Conservation (phyloP, 2,329 filamentous ascomycete genomes). For the Aspergillus versicolor region DNA sequence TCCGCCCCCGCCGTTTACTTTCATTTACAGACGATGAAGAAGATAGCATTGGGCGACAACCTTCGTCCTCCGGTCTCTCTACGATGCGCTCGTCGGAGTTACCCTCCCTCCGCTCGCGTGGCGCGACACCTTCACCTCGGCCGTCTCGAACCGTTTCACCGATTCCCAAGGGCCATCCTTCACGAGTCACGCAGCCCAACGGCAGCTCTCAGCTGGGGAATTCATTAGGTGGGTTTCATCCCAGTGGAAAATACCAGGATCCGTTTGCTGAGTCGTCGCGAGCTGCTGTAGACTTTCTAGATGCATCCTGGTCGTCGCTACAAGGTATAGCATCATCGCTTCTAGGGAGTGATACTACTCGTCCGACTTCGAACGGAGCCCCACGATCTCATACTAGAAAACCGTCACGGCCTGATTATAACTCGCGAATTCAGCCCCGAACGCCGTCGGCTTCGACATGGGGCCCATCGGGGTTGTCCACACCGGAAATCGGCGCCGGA, state of each 20-base stretch:
- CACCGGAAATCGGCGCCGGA: conserved; percentile 35
- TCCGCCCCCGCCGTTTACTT: conserved; percentile 46
- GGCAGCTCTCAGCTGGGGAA: conserved; percentile 23
- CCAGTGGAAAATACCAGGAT: conserved; percentile 22
- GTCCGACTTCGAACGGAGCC: conserved; percentile 26
- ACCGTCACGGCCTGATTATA: conserved; percentile 36
- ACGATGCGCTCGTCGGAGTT: conserved; percentile 28
- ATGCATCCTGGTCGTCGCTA: conserved; percentile 50
- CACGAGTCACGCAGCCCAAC: conserved; percentile 29
- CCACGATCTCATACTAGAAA: conserved; percentile 33
- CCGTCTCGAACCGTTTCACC: conserved; percentile 38
- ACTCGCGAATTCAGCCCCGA: conserved; percentile 26
- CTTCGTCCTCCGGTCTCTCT: conserved; percentile 27
- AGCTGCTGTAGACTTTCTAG: conserved; percentile 39
- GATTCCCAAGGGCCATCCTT: conserved; percentile 39
- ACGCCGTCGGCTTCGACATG: conserved; percentile 32
- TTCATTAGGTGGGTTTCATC: conserved; percentile 26
- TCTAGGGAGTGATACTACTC: conserved; percentile 41
- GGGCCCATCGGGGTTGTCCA: conserved; percentile 40
- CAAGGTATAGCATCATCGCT: conserved; percentile 50
- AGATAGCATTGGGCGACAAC: conserved; percentile 24
- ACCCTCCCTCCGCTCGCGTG: conserved; percentile 40
- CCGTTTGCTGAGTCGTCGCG: conserved; percentile 26
- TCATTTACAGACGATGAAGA: conserved; percentile 42
- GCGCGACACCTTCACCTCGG: conserved; percentile 41